A percentile compares a stretch with the other conserved stretches of the same genome.
phyloP scores from a whole-genome alignment of 768 basidiomycete species.

The Lyophyllum semitale region DNA sequence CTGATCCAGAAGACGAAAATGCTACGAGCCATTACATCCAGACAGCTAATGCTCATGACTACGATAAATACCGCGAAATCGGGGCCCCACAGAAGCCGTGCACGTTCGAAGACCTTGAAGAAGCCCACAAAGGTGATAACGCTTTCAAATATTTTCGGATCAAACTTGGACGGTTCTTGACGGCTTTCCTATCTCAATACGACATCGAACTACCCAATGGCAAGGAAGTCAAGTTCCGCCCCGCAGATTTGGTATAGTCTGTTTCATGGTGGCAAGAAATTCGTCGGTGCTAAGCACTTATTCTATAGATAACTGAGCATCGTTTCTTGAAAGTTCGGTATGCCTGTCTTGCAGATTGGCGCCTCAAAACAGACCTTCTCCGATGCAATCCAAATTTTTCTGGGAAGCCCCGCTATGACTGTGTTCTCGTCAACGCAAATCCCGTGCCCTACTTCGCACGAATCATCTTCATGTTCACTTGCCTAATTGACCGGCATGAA shows the following conservation, averaged over 20 bases:
- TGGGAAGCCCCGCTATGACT: slow-evolving; percentile 23
- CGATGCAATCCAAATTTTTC: slow-evolving; percentile 31
- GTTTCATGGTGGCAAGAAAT: not conserved
- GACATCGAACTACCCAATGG: slow-evolving; percentile 3
- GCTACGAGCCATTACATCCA: not conserved
- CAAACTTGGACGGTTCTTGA: slow-evolving; percentile 3
- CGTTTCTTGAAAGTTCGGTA: slow-evolving; percentile 27
- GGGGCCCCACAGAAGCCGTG: not conserved
- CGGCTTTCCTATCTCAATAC: not conserved
- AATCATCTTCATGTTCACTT: slow-evolving; percentile 9
- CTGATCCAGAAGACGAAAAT: not conserved
- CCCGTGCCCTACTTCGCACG: slow-evolving; percentile 1
- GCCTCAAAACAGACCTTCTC: slow-evolving; percentile 25
- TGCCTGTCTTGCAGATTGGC: slow-evolving; percentile 29
- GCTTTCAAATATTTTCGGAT: slow-evolving; percentile 10
- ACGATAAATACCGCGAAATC: slow-evolving; percentile 6
- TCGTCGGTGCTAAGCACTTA: not conserved
- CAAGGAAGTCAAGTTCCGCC: not conserved
- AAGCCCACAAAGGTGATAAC: not conserved
- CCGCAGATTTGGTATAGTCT: slow-evolving; percentile 2
- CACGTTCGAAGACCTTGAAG: not conserved
- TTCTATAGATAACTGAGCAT: slow-evolving; percentile 23
- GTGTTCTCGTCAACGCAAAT: slow-evolving; percentile 9
- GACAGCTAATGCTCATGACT: slow-evolving; percentile 3
- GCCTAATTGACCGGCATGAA: not conserved